Base-by-base conservation (phyloP, 2,329 filamentous ascomycete genomes). In the Alternaria arbusti region DNA sequence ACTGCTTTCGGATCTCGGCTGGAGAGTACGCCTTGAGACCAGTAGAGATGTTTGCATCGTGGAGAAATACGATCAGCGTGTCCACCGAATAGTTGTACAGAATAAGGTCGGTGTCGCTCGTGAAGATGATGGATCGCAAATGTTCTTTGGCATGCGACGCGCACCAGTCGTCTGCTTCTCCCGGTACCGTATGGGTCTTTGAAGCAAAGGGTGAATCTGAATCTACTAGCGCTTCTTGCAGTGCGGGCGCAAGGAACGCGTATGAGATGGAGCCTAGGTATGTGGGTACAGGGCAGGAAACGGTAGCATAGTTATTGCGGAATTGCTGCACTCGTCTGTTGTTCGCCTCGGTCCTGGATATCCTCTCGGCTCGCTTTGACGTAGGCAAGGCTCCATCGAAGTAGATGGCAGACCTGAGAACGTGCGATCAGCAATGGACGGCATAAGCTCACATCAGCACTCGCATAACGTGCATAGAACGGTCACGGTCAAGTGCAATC, bases 101-200 rank as follows among this genome's bases (percentile, higher is more conserved):
- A 0, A 97, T 82, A 9, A 97, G 84, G 74, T 98, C 95, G 0
- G 94, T 96, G 73, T 98, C 95, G n/a, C 89, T 90, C 0, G 93
- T 96, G 7, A 97, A 80, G 26, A 89, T 82, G 13, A 93, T 85
- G 0, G 88, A 88, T 0, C 87, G 88, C 2, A 85, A 83, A 28
- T 83, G 74, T 3, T 81, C 66, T n/a, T 83, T 84, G 7, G 92
- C 85, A 57, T 89, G 84, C 13, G 85, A 80, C 4, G 93, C 93
- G 76, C 94, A 97, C 80, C 88, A 96, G 23, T 85, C 80, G 75
- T 98, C 95, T 1, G 95, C 95, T 80, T 98, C 95, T 0, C 92
- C 94, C 0, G 93, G 89, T 0, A 97, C 90, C 12, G 96, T 84
- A 23, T 84, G 80, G 0, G 84, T 85, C 6, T 81, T 70, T 3